Percentiles rank a stretch among this genome's conserved stretches.
phyloP scores from a whole-genome alignment of 2,329 filamentous ascomycete species.

The Beauveria sp. region DNA sequence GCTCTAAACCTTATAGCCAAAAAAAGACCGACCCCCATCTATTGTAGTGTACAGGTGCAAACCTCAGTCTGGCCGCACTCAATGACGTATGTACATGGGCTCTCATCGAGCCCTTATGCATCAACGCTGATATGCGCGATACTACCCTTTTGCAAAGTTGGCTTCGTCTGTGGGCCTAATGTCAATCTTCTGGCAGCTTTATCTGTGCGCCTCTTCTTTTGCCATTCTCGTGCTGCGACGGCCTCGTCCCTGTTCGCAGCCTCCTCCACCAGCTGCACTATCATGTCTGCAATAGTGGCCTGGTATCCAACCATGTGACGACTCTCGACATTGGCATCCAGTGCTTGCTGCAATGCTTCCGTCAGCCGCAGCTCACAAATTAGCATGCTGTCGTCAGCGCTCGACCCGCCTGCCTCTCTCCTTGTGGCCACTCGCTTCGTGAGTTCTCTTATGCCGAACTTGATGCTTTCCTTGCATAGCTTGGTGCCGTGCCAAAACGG shows the following conservation, averaged over 20 bases:
- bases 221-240: constrained; percentile 1
- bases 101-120: not conserved
- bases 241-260: not conserved
- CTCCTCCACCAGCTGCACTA: constrained; percentile 13
- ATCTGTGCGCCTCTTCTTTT: not conserved
- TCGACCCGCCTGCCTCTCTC: constrained; percentile 11
- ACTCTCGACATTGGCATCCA: constrained; percentile 20
- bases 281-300: constrained; percentile 16
- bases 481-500: constrained; percentile 30
- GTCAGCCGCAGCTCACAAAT: constrained; percentile 11
- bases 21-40: not conserved
- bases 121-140: constrained; percentile 3
- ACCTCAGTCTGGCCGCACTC: not conserved
- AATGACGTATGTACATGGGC: constrained; percentile 4
- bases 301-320: constrained; percentile 15
- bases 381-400: not conserved
- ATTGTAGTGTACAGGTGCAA: not conserved
- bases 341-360: constrained; percentile 16
- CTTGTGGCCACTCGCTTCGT: constrained; percentile 18
- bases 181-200: not conserved
- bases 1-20: not conserved
- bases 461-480: constrained; percentile 30
- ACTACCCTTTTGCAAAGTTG: not conserved
- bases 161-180: not conserved
- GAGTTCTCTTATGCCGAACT: constrained; percentile 28